These are phyloP conservation scores for Candida koratica DNA, from an alignment of 805 yeast species.

Conservation along the genomic window DNA sequence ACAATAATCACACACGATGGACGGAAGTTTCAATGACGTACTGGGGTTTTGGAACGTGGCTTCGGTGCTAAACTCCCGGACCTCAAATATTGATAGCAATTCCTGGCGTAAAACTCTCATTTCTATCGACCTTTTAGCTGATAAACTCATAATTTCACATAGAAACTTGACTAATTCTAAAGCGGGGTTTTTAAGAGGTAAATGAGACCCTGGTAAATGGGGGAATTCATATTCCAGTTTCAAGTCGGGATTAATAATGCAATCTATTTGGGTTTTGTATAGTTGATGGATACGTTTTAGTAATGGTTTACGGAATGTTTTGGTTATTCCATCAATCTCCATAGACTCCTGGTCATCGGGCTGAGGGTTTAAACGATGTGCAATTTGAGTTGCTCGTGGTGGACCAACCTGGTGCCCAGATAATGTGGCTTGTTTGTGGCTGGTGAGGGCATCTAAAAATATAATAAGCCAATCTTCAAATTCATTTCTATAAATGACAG, in stretches of 20 bases:
- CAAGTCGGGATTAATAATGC: constrained; percentile 61
- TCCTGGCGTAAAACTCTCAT: constrained; percentile 72
- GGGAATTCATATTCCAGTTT: constrained; percentile 71
- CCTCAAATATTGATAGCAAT: constrained; percentile 66
- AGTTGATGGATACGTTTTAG: constrained; percentile 63
- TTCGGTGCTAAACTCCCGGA: constrained; percentile 78
- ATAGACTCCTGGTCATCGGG: constrained; percentile 23
- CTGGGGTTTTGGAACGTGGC: constrained; percentile 75
- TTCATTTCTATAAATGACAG: constrained; percentile 71
- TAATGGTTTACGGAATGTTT: constrained; percentile 58
- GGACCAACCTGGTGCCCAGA: constrained; percentile 41
- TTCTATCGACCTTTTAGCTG: constrained; percentile 62
- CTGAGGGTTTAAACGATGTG: constrained; percentile 47
- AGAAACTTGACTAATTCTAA: constrained; percentile 75
- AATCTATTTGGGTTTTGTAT: constrained; percentile 66
- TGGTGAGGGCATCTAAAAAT: constrained; percentile 65
- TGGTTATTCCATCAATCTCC: constrained; percentile 48
- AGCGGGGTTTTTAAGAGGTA: constrained; percentile 61
- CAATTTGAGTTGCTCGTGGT: constrained; percentile 67
- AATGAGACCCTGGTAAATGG: constrained; percentile 66
- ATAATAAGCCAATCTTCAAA: constrained; percentile 84
- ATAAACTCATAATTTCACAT: constrained; percentile 67
- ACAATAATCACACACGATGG: constrained; percentile 77
- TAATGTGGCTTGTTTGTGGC: constrained; percentile 43
- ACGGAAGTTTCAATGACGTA: constrained; percentile 59